Conservation (phyloP, 805 yeast species). For the Zygotorulaspora florentina region DNA sequence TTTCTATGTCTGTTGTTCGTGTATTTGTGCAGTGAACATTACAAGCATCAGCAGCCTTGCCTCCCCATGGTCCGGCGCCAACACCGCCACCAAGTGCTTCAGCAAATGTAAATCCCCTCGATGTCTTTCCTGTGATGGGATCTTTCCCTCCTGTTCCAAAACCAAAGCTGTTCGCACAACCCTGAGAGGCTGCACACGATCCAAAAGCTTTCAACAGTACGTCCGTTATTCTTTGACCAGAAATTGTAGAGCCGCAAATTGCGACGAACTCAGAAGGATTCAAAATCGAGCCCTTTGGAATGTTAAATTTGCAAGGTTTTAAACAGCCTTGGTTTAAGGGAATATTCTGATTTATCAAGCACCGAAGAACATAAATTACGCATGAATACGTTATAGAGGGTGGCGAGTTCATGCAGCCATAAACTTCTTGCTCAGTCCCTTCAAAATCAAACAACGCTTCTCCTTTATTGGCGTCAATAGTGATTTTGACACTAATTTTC, state of each 20-base stretch:
- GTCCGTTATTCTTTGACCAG: slow-evolving; percentile 89
- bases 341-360: slow-evolving; percentile 77
- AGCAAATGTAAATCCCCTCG: slow-evolving; percentile 77
- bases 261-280: slow-evolving; percentile 83
- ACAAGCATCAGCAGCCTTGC: slow-evolving; percentile 61
- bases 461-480: slow-evolving; percentile 46
- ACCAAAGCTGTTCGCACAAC: slow-evolving; percentile 89
- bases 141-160: slow-evolving; percentile 74
- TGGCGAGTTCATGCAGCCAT: slow-evolving; percentile 90
- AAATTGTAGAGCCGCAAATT: slow-evolving; percentile 90
- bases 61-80: slow-evolving; percentile 53
- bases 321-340: slow-evolving; percentile 93
- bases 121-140: slow-evolving; percentile 39
- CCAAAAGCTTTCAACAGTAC: slow-evolving; percentile 79
- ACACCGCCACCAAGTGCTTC: slow-evolving; percentile 95
- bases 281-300: slow-evolving; percentile 60
- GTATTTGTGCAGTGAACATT: slow-evolving; percentile 87
- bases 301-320: slow-evolving; percentile 61
- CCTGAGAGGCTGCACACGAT: slow-evolving; percentile 92
- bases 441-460: slow-evolving; percentile 77
- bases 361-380: slow-evolving; percentile 76
- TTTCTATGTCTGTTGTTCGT: slow-evolving; percentile 84
- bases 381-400: slow-evolving; percentile 85
- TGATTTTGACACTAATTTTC: slow-evolving; percentile 50
- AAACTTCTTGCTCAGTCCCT: slow-evolving; percentile 81